Conservation (phyloP, 352 stramenopile species). For the Peronospora farinosa region DNA sequence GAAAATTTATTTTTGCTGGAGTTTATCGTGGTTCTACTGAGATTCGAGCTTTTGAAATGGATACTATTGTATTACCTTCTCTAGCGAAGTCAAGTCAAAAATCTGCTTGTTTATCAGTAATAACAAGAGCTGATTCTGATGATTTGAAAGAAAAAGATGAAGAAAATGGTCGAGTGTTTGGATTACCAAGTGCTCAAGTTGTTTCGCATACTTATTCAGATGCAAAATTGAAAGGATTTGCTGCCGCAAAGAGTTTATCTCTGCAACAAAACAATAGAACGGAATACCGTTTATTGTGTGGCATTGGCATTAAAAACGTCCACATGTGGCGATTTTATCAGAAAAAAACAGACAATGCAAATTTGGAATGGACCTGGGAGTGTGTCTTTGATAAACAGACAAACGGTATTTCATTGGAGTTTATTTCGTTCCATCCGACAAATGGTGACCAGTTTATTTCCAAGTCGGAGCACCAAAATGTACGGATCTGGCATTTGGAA, state of each 20-base stretch:
- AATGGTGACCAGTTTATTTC: slow-evolving; percentile 60
- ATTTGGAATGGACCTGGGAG: slow-evolving; percentile 57
- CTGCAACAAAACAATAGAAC: slow-evolving; percentile 35
- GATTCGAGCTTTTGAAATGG: slow-evolving; percentile 76
- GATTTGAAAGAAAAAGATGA: slow-evolving; percentile 20
- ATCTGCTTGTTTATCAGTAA: slow-evolving; percentile 8
- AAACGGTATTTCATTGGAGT: slow-evolving; percentile 81
- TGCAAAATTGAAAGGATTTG: slow-evolving; percentile 81
- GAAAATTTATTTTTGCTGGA: slow-evolving; percentile 81
- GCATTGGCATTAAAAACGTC: slow-evolving; percentile 83
- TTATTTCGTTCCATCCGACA: slow-evolving; percentile 60
- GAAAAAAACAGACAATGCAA: slow-evolving; percentile 16
- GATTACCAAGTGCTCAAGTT: slow-evolving; percentile 41
- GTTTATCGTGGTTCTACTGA: slow-evolving; percentile 84
- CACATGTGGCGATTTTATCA: slow-evolving; percentile 82
- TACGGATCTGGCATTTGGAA: slow-evolving; percentile 77
- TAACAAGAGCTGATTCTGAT: slow-evolving; percentile 18
- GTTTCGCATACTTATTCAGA: slow-evolving; percentile 71
- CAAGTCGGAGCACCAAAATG: slow-evolving; percentile 82
- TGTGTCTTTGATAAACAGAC: slow-evolving; percentile 84
- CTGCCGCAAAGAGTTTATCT: slow-evolving; percentile 59
- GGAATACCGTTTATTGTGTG: slow-evolving; percentile 76
- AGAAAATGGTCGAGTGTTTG: slow-evolving; percentile 23
- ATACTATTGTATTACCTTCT: slow-evolving; percentile 64
- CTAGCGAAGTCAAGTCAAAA: slow-evolving; percentile 1